A percentile compares a stretch with the other conserved stretches of the same genome.
These are phyloP conservation scores for Hypholoma fasciculare DNA, from an alignment of 768 basidiomycete genomes.

Conservation along the genomic window DNA sequence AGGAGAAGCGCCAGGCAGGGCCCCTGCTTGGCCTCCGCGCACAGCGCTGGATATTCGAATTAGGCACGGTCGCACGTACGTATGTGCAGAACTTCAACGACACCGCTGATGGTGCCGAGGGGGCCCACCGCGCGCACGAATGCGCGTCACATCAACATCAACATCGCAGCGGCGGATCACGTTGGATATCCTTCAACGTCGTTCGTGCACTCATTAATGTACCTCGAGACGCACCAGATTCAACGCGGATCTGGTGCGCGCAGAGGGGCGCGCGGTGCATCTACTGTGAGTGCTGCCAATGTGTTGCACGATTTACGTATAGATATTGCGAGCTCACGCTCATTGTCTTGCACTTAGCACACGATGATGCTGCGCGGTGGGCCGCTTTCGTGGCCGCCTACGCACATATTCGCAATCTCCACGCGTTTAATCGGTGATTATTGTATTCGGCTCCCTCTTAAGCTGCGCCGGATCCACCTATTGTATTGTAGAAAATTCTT, in stretches of 20 bases:
- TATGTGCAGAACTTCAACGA: background rate
- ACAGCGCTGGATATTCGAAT: background rate
- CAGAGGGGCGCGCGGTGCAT: background rate
- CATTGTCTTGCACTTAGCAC: background rate
- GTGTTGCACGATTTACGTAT: background rate
- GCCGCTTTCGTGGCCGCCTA: background rate
- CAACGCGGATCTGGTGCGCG: background rate
- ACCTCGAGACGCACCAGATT: background rate
- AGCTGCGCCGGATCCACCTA: slow-evolving; percentile 3
- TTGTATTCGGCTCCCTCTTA: slow-evolving; percentile 1
- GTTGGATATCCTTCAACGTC: slow-evolving; percentile 1
- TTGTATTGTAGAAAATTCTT: background rate
- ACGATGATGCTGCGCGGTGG: background rate
- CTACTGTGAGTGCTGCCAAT: background rate
- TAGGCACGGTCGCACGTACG: background rate
- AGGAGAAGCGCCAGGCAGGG: background rate
- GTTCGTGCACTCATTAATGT: background rate
- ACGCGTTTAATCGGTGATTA: background rate
- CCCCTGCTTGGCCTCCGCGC: background rate
- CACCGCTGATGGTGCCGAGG: background rate
- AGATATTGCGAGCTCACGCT: background rate
- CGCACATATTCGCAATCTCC: background rate
- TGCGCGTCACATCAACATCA: slow-evolving; percentile 2
- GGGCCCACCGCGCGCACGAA: background rate
- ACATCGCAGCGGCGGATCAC: slow-evolving; percentile 3